A percentile compares a stretch with the other conserved stretches of the same genome.
These are phyloP conservation scores for Trichoderma reesei DNA, from an alignment of 495 filamentous ascomycete genomes.

Conservation along the genomic window DNA sequence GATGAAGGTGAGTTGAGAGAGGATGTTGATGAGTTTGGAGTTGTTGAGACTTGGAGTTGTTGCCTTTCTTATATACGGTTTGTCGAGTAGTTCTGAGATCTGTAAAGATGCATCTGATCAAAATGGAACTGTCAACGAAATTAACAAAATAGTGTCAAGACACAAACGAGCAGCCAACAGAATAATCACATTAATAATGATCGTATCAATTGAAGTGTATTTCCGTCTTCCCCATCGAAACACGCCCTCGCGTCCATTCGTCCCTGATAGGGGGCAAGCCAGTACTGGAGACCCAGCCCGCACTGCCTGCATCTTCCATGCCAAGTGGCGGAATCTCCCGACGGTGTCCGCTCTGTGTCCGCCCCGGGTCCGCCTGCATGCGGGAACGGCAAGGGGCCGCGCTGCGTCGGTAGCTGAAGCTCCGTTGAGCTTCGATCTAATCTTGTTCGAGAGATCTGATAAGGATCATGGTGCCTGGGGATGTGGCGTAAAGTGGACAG, in stretches of 20 bases:
- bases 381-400: background rate
- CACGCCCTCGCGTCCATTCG: too few relatives aligned
- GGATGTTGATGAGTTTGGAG: background rate
- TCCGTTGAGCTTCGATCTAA: too few relatives aligned
- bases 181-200: too few relatives aligned
- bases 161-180: too few relatives aligned
- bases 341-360: background rate
- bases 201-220: too few relatives aligned
- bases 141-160: too few relatives aligned
- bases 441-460: too few relatives aligned
- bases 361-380: background rate
- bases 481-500: background rate
- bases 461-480: too few relatives aligned
- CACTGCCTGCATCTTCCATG: background rate
- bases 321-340: background rate
- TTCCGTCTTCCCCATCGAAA: too few relatives aligned
- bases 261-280: background rate
- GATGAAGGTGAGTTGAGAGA: background rate
- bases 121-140: too few relatives aligned
- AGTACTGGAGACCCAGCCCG: background rate
- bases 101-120: too few relatives aligned
- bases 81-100: background rate
- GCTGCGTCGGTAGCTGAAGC: too few relatives aligned
- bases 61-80: background rate
- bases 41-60: background rate